phyloP scores from a whole-genome alignment of 495 filamentous ascomycete species.

The Barbatosphaeria neglecta region DNA sequence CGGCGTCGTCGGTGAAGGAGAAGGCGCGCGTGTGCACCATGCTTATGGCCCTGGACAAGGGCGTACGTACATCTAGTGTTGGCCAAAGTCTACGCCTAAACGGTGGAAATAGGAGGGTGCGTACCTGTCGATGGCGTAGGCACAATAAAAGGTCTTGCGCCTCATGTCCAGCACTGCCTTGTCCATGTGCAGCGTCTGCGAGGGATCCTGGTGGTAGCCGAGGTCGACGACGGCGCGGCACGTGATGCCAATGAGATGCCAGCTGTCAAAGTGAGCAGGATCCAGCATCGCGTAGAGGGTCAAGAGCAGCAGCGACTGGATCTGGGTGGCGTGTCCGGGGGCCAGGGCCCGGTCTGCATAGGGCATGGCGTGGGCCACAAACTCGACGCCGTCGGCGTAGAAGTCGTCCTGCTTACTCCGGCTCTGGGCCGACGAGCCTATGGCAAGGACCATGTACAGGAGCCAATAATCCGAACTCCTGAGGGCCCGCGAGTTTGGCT shows the following conservation, averaged over 20 bases:
- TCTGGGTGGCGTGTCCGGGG: slow-evolving; percentile 68
- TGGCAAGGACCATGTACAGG: slow-evolving; percentile 79
- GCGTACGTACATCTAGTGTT: slow-evolving; percentile 1
- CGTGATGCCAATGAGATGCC: slow-evolving; percentile 81
- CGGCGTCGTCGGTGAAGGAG: slow-evolving; percentile 84
- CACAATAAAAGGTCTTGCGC: slow-evolving; percentile 71
- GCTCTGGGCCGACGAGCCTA: slow-evolving; percentile 62
- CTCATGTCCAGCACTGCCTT: slow-evolving; percentile 59
- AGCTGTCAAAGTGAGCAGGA: slow-evolving; percentile 77
- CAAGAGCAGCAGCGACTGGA: slow-evolving; percentile 75
- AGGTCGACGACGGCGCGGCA: slow-evolving; percentile 75
- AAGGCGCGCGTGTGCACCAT: slow-evolving; percentile 71
- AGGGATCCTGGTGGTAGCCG: slow-evolving; percentile 79
- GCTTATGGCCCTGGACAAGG: slow-evolving; percentile 48
- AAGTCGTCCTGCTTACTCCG: slow-evolving; percentile 49
- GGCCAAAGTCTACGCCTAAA: too few species aligned
- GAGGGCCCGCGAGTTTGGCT: slow-evolving; percentile 45
- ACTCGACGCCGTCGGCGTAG: slow-evolving; percentile 51
- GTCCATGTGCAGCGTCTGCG: slow-evolving; percentile 48
- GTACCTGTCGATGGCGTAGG: slow-evolving; percentile 78
- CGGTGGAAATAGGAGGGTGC: too few species aligned
- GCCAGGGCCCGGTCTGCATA: slow-evolving; percentile 70
- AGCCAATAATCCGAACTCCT: slow-evolving; percentile 71
- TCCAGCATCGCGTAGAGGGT: slow-evolving; percentile 82
- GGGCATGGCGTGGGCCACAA: slow-evolving; percentile 57